Conservation (phyloP, 2,329 filamentous ascomycete species). For the Aureobasidium sp. region DNA sequence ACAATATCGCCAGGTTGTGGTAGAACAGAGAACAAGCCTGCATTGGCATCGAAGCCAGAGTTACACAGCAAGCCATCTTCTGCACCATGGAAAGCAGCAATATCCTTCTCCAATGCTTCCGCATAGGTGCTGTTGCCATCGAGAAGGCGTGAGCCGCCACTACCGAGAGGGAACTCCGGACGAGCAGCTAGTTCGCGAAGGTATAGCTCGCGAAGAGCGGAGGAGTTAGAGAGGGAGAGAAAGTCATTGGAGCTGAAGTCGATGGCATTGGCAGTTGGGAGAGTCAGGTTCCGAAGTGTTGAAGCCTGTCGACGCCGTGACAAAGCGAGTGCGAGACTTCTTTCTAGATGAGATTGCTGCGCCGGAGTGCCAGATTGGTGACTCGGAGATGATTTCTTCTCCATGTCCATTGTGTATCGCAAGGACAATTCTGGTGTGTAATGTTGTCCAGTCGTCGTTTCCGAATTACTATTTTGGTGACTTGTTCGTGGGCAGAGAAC, state of each 20-base stretch:
- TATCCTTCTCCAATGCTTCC: slow-evolving; percentile 48
- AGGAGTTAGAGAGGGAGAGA: slow-evolving; percentile 47
- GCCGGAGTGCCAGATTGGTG: background rate
- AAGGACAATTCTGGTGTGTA: background rate
- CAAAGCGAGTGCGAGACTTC: slow-evolving; percentile 22
- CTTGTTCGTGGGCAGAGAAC: too few species aligned
- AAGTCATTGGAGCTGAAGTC: slow-evolving; percentile 63
- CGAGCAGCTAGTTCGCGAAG: slow-evolving; percentile 35
- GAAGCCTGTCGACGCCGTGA: slow-evolving; percentile 34
- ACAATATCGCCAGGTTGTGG: slow-evolving; percentile 43
- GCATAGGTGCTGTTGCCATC: slow-evolving; percentile 57
- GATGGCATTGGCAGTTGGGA: slow-evolving; percentile 28
- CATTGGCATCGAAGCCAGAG: slow-evolving; percentile 45
- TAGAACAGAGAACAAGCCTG: slow-evolving; percentile 38
- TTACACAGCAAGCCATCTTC: slow-evolving; percentile 52
- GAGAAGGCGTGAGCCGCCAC: slow-evolving; percentile 53
- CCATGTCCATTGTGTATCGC: background rate
- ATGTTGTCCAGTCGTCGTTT: background rate
- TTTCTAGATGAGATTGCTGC: slow-evolving; percentile 15
- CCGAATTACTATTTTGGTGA: too few species aligned
- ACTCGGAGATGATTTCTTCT: background rate
- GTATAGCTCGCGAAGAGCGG: slow-evolving; percentile 39
- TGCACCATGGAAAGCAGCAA: slow-evolving; percentile 53
- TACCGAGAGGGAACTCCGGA: slow-evolving; percentile 39
- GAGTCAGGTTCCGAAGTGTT: slow-evolving; percentile 40